Conservation (phyloP, 306 rosid species). For the Macrotyloma uniflorum region DNA sequence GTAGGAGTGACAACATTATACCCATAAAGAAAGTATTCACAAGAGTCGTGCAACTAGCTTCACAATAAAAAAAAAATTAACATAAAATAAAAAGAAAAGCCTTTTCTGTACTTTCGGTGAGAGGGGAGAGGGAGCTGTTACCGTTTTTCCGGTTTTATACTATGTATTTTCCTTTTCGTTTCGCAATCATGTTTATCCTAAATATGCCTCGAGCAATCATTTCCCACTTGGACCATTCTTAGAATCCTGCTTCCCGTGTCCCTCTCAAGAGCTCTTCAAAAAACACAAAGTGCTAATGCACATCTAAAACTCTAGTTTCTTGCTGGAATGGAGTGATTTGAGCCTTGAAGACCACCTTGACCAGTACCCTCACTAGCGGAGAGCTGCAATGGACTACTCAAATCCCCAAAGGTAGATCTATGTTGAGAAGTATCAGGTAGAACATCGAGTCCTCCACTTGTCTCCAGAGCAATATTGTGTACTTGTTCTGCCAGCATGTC, state of each 20-base stretch:
- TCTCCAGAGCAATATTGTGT: slow-evolving; percentile 53
- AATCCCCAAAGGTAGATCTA: slow-evolving; percentile 40
- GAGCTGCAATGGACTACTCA: slow-evolving; percentile 41
- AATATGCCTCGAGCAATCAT: slow-evolving; percentile 40
- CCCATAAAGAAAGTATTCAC: slow-evolving; percentile 48
- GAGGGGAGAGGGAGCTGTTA: background rate
- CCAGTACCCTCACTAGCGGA: slow-evolving; percentile 43
- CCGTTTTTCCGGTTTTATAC: slow-evolving; percentile 34
- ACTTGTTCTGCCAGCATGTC: slow-evolving; percentile 56
- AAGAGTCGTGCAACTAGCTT: slow-evolving; percentile 48
- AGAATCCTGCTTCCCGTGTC: slow-evolving; percentile 37
- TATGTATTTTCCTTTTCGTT: slow-evolving; percentile 38
- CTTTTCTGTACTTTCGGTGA: slow-evolving; percentile 11
- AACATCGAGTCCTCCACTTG: slow-evolving; percentile 31
- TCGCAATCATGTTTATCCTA: slow-evolving; percentile 38
- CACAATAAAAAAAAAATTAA: slow-evolving; percentile 21
- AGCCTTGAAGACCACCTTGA: slow-evolving; percentile 46
- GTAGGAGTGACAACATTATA: slow-evolving; percentile 33
- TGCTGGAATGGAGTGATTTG: slow-evolving; percentile 52
- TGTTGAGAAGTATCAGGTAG: slow-evolving; percentile 35
- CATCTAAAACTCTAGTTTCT: slow-evolving; percentile 58
- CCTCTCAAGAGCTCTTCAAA: slow-evolving; percentile 28
- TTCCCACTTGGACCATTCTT: slow-evolving; percentile 41
- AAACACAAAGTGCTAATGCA: slow-evolving; percentile 34
- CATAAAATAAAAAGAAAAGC: background rate